phyloP scores from a whole-genome alignment of 75 land plant genomes.

The Sequoia sempervirens region DNA sequence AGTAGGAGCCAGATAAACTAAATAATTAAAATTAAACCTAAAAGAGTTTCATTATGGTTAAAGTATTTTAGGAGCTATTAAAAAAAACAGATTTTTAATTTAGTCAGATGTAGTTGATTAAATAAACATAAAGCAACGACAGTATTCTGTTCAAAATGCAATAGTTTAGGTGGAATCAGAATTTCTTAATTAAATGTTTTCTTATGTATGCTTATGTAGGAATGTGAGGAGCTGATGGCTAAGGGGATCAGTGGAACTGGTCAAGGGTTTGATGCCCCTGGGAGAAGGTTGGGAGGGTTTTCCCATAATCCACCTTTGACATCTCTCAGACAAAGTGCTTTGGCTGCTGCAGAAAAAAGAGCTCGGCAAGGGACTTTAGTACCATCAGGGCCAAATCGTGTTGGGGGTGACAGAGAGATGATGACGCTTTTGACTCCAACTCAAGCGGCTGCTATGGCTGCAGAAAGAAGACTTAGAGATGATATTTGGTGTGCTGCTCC shows the following conservation, averaged over 20 bases:
- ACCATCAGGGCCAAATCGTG: conserved; percentile 73
- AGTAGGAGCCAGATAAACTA: not conserved
- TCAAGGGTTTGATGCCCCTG: conserved; percentile 87
- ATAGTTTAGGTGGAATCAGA: not conserved
- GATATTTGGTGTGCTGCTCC: conserved; percentile 92
- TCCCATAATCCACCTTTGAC: conserved; percentile 65
- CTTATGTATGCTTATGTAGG: conserved; percentile 38
- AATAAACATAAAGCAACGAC: not conserved
- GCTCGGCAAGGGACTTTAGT: conserved; percentile 46
- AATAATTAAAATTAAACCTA: not conserved
- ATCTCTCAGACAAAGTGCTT: conserved; percentile 51
- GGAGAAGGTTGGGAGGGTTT: conserved; percentile 72
- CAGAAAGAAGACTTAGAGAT: conserved; percentile 83
- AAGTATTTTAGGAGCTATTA: not conserved
- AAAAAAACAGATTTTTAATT: not conserved
- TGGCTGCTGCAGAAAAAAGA: conserved; percentile 83
- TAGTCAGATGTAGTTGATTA: not conserved
- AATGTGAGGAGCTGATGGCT: conserved; percentile 81
- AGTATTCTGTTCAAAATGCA: not conserved
- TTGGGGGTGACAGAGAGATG: conserved; percentile 82
- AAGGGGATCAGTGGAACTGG: conserved; percentile 87
- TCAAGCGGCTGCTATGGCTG: conserved; percentile 99
- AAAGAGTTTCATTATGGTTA: not conserved
- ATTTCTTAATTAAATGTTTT: not conserved
- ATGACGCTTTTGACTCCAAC: conserved; percentile 81